Evolutionary conservation across 805 yeast species (phyloP).

Genomic region (Debaryomyces maramus): DNA sequence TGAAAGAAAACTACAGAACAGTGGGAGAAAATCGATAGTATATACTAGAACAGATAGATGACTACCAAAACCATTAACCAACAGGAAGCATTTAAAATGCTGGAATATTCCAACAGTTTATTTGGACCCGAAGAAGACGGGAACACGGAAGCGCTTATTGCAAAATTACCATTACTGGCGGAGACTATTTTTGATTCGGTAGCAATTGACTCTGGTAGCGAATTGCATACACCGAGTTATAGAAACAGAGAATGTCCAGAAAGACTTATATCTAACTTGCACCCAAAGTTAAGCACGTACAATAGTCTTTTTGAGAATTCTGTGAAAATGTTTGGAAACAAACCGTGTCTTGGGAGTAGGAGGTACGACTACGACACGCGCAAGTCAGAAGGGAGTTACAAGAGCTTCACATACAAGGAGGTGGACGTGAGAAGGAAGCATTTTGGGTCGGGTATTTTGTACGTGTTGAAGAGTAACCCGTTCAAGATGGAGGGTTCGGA

Average conservation of each 20-base stretch:
- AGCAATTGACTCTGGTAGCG: slow-evolving; percentile 17
- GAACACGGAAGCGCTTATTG: slow-evolving; percentile 5
- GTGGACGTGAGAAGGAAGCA: slow-evolving; percentile 29
- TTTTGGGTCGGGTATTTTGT: slow-evolving; percentile 42
- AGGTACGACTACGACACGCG: slow-evolving; percentile 18
- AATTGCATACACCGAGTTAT: slow-evolving; percentile 35
- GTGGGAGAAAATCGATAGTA: no score
- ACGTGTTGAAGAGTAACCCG: slow-evolving; percentile 22
- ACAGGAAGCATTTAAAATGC: no score
- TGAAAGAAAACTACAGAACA: no score
- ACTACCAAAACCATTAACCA: no score
- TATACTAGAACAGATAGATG: no score
- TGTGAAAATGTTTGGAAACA: slow-evolving; percentile 12
- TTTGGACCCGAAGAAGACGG: background rate
- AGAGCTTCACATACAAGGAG: slow-evolving; percentile 23
- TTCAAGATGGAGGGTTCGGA: slow-evolving; percentile 14
- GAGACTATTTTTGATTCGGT: slow-evolving; percentile 2
- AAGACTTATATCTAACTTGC: slow-evolving; percentile 13
- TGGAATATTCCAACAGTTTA: no score
- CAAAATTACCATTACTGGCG: slow-evolving; percentile 11
- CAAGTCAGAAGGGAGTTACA: slow-evolving; percentile 8
- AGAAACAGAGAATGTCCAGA: slow-evolving; percentile 26
- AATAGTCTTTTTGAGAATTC: slow-evolving; percentile 21
- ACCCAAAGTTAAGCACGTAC: slow-evolving; percentile 24
- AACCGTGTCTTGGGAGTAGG: slow-evolving; percentile 25